Base-by-base conservation (phyloP, 2,329 filamentous ascomycete species). In the Trichoderma pleuroti region DNA sequence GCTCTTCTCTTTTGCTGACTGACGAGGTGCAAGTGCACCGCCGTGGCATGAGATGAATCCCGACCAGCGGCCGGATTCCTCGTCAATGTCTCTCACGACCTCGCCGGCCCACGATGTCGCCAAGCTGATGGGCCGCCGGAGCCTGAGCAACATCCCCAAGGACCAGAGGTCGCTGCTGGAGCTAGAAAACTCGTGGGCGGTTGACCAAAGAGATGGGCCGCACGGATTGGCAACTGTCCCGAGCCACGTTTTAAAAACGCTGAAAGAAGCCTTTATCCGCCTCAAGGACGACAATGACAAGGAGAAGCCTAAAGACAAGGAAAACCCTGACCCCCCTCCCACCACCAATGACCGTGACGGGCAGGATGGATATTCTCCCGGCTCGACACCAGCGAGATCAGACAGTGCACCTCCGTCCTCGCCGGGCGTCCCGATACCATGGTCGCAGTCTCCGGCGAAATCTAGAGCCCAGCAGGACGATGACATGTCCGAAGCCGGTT, bases 111-210 rank as follows among this genome's bases (percentile, higher is more conserved):
- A 74, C 66, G 74, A 75, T 59, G 49, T 79, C 30, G 46, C 69
- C 42, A 72, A 74, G 39, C 72, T 78, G 42, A 72, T 81, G 54
- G 57, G 73, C 57, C 77, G 75, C 12, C 77, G 76, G 8, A 77
- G 72, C 14, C 72, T 79, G 24, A 71, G 78, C 21, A 77, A 69
- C 28, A 77, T 85, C 8, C 81, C 82, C 0, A 77, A 75, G 18
- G 79, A 83, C 52, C 84, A 86, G 72, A 76, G 76, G 30, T 66
- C 68, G 5, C 74, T 85, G 2, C 75, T 85, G 1, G 77, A 80
- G 2, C 70, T 74, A 0, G 63, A 76, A 4, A 76, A 79, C 65
- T 78, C 83, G 2, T 85, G 83, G 83, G 77, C 77, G 4, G 73
- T 77, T 4, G 73, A 76, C 46, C 62, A 76, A 7, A 76, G 73